Percentiles rank a stretch among this genome's conserved stretches.
These are phyloP conservation scores for Arthrobotrys musiformis DNA, from an alignment of 2,329 filamentous ascomycete genomes.

Conservation along the genomic window DNA sequence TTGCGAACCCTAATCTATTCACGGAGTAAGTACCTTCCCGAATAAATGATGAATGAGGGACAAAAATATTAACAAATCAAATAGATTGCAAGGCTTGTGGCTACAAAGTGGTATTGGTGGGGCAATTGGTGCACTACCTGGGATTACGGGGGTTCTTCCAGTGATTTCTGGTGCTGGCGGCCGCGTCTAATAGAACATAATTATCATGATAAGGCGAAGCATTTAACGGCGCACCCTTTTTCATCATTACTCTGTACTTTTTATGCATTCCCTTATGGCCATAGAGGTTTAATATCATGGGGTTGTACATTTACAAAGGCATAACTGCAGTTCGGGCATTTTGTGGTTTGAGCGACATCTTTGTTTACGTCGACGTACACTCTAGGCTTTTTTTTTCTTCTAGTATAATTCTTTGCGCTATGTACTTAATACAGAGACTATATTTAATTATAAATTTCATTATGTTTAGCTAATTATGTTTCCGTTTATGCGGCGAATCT, in stretches of 20 bases:
- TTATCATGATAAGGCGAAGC: not conserved
- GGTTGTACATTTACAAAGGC: not conserved
- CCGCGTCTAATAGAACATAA: not conserved
- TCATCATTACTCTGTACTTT: not conserved
- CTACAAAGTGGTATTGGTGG: constrained; percentile 11
- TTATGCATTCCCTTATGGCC: not conserved
- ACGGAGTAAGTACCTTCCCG: constrained; percentile 68
- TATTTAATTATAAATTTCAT: not conserved
- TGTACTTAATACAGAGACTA: not conserved
- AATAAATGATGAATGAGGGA: not conserved
- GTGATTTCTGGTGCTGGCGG: not conserved
- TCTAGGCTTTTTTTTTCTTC: not conserved
- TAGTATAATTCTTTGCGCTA: not conserved
- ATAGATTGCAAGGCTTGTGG: constrained; percentile 44
- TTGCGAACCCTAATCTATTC: constrained; percentile 80
- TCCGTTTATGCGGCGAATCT: not conserved
- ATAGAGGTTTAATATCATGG: not conserved
- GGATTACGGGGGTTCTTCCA: not conserved
- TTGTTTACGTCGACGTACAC: not conserved
- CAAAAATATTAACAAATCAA: not conserved
- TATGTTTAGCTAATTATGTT: no score
- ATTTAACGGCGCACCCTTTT: constrained; percentile 12
- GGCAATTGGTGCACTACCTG: not conserved
- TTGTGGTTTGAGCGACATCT: not conserved
- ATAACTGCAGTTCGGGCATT: not conserved